Base-by-base conservation (phyloP, 768 basidiomycete species). In the Rhodotorula toruloides region DNA sequence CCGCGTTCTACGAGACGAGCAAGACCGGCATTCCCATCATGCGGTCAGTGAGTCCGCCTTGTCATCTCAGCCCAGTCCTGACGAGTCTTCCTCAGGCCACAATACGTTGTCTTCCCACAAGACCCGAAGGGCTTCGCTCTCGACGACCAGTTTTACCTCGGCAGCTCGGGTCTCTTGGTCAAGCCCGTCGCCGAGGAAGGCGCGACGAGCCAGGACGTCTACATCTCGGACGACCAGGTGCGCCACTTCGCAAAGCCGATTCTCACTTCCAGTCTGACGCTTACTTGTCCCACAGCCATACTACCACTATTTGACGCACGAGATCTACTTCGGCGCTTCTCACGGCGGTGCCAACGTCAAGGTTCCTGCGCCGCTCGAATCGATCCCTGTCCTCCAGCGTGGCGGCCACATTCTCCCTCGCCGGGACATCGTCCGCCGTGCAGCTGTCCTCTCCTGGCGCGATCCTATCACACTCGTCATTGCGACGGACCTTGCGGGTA, bases 91-190 rank as follows among this genome's bases (percentile, higher is more conserved):
- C 3, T 4, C 68, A 96, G 93, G 55, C 96, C 96, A n/a, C 94
- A 99, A 77, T 98, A 90, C 73, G 84, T 92, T 63, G 82, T 88
- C 76, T 92, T 94, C 85, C 96, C 96, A 9, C 82, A 89, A 62
- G 93, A 98, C 76, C 81, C 84, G 64, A 79, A 81, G 52, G 96
- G 96, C 9, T 97, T 92, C 72, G 82, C 83, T 1, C 82, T 97
- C 55, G 96, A 98, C 73, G 91, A 97, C 73, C 96, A 99, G 76
- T 98, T 86, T 79, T 98, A 87, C 76, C 80, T 99, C 61, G 93
- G 92, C 17, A 36, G 31, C 31, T 90, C 90, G 12, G 92, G 94
- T 27, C 77, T 99, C 54, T 82, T 99, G 61, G 87, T 91, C 69
- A 94, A 94, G 76, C 96, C 96, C 1, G 85, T 98, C 59, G 90